A percentile compares a stretch with the other conserved stretches of the same genome.
phyloP scores from a whole-genome alignment of 441 rosid genomes.

The Pelargonium australe region DNA sequence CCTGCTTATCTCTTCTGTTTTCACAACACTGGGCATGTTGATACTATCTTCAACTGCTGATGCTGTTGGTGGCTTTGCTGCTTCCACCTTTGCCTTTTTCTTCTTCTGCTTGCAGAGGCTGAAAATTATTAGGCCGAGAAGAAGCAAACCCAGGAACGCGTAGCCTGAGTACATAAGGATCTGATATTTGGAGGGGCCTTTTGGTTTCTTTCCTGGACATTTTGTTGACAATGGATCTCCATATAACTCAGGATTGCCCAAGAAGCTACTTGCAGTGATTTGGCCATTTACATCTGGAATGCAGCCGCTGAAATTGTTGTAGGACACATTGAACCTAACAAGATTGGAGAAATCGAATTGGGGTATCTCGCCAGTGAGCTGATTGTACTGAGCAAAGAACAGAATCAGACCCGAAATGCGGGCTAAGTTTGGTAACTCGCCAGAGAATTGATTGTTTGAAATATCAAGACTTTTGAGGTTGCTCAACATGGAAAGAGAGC shows the following conservation, averaged over 20 bases:
- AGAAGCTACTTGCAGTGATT: conserved; percentile 27
- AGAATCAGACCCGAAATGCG: conserved; percentile 32
- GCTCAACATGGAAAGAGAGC: conserved; percentile 28
- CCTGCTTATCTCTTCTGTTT: conserved; percentile 16
- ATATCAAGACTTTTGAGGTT: conserved; percentile 42
- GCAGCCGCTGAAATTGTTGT: conserved; percentile 38
- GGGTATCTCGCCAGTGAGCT: conserved; percentile 39
- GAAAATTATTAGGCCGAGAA: conserved; percentile 23
- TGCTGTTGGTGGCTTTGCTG: conserved; percentile 20
- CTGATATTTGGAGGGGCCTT: conserved; percentile 21
- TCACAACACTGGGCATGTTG: conserved; percentile 20
- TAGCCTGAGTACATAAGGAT: conserved; percentile 43
- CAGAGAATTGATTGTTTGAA: conserved; percentile 41
- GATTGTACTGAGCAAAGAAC: conserved; percentile 42
- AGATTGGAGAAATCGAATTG: conserved; percentile 38
- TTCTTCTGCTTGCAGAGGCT: conserved; percentile 23
- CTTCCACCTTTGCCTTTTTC: conserved; percentile 18
- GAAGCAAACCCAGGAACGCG: conserved; percentile 22
- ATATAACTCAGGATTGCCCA: conserved; percentile 37
- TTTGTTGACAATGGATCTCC: conserved; percentile 29
- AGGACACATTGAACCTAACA: conserved; percentile 43
- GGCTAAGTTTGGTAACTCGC: conserved; percentile 31
- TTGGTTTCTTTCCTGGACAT: conserved; percentile 24
- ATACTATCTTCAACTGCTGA: conserved; percentile 20
- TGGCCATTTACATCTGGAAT: conserved; percentile 27